Evolutionary conservation across 2,329 filamentous ascomycete species (phyloP).

Genomic region (Aspergillus persii): DNA sequence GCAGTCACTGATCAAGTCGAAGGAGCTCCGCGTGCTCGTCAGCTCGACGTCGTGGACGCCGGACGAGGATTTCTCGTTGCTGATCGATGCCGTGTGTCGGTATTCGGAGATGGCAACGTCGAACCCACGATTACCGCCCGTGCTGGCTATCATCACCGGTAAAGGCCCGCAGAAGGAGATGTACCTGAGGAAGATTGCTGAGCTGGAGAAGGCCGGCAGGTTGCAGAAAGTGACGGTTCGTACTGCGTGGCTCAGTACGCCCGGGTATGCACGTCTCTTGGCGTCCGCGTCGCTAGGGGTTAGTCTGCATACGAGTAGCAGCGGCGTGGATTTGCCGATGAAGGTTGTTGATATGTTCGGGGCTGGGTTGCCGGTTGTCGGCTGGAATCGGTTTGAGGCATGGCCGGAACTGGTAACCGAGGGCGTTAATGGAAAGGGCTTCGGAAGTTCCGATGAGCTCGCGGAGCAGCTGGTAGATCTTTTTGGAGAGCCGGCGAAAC

Average conservation of each 20-base stretch:
- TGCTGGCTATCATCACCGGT: constrained; percentile 91
- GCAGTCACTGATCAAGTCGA: constrained; percentile 58
- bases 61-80: constrained; percentile 88
- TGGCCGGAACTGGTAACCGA: constrained; percentile 90
- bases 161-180: constrained; percentile 80
- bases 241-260: constrained; percentile 80
- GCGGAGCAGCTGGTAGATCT: constrained; percentile 62
- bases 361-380: constrained; percentile 83
- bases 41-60: constrained; percentile 97
- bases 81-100: constrained; percentile 75
- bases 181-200: constrained; percentile 66
- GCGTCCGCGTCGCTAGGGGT: constrained; percentile 85
- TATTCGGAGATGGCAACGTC: constrained; percentile 61
- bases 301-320: constrained; percentile 88
- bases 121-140: constrained; percentile 54
- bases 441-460: constrained; percentile 69
- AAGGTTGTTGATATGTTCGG: constrained; percentile 99
- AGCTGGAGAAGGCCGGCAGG: constrained; percentile 60
- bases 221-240: constrained; percentile 69
- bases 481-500: constrained; percentile 56
- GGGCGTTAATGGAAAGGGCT: constrained; percentile 80
- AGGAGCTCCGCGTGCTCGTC: constrained; percentile 68
- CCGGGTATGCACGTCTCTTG: constrained; percentile 81
- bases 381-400: constrained; percentile 81
- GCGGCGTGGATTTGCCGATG: constrained; percentile 95